Base-by-base conservation (phyloP, 2,329 filamentous ascomycete species). In the Colletotrichum sansevieriae region DNA sequence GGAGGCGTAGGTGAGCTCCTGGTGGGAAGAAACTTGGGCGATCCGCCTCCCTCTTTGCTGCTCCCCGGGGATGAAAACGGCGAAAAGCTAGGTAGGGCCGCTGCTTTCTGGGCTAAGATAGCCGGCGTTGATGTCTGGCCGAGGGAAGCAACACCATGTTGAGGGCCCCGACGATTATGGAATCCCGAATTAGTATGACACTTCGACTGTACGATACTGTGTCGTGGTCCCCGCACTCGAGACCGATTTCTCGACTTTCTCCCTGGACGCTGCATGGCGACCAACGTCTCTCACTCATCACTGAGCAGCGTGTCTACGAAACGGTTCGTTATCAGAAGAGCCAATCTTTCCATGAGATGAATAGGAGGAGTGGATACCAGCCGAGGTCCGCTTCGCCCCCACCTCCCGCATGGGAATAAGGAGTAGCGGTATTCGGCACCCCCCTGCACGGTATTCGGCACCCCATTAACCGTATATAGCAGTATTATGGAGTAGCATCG, bases 361-460 rank as follows among this genome's bases (percentile, higher is more conserved):
- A n/a, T 22, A 52, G 51, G 55, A 44, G 33, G 35, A 63, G 65
- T 68, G 65, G 59, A 54, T 44, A 35, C 29, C 25, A 58, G 62
- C 65, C 65, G 65, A 65, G 62, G 61, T 68, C 63, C 65, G 18
- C 35, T 56, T 65, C 58, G 33, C 37, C 54, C 41, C 46, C 65
- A 65, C 55, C 33, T 56, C 41, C 57, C 39, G 22, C 55, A 41
- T 41, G 61, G 44, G 46, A 65, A 68, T 56, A 56, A 65, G 55
- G n/a, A n/a, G n/a, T n/a, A n/a, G n/a, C n/a, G n/a, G n/a, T n/a
- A n/a, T n/a, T n/a, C n/a, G n/a, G n/a, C n/a, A n/a, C n/a, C n/a
- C n/a, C n/a, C n/a, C n/a, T n/a, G n/a, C n/a, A n/a, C n/a, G n/a
- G n/a, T n/a, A n/a, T n/a, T n/a, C n/a, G n/a, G n/a, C n/a, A n/a